Evolutionary conservation across 192 early-diverging fungal genomes (phyloP), one percentile per base, ranked within the genome.

Genomic region (Coemansia sp.): DNA sequence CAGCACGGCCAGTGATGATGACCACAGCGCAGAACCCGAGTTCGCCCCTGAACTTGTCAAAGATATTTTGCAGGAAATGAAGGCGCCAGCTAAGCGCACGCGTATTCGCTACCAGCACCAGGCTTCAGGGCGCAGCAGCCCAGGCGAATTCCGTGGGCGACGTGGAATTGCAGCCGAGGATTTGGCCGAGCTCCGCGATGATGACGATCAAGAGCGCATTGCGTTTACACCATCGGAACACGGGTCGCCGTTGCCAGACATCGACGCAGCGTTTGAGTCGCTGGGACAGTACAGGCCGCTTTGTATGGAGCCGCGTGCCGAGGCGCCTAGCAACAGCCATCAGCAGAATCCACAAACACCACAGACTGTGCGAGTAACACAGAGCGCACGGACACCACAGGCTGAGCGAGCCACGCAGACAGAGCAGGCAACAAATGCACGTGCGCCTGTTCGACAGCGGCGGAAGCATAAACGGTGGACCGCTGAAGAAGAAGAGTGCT

Each of bases 81-180:
- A n/a, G 47, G 47, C 7, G 47, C 47, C 47, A 48, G 47, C 5
- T 9, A 48, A 48, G 47, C 47, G 47, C 47, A 48, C 47, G 4
- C 47, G 47, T 26, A 26, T 28, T 26, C 56, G 18, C 38, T 24
- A 37, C 31, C 34, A 38, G 4, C 55, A 10, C 9, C 34, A 42
- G 11, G 15, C 17, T 6, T 24, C 52, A 15, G 52, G 11, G 10
- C 52, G 36, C 28, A 6, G 14, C 28, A 56, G 55, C 55, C 55
- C 58, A 8, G 44, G 23, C 61, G 53, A 34, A 18, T 67, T 76
- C 58, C 74, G 68, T 17, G 74, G 74, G 5, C 68, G 74, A 21
- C 74, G 74, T 10, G 74, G 74, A 37, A 76, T 76, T n/a, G 51
- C 74, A 0, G 68, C 74, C 1, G 74, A 76, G 50, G 65, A 67